These are phyloP conservation scores for Xylaria polymorpha DNA, from an alignment of 2,329 filamentous ascomycete species.

Conservation along the genomic window DNA sequence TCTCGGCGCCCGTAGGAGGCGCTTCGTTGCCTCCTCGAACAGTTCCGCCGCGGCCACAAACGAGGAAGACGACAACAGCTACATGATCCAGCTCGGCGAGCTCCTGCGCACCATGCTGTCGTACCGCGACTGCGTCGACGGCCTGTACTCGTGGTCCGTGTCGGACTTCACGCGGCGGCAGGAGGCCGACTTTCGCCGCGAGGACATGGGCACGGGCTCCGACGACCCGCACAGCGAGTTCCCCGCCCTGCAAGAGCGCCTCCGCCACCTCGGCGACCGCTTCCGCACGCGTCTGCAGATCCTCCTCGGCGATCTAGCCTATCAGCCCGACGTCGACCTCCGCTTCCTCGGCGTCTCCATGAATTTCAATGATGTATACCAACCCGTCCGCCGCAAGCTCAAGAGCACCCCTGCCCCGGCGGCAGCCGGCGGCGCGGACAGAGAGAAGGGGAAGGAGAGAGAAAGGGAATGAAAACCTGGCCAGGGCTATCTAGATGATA, in stretches of 20 bases:
- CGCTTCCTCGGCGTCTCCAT: conserved; percentile 95
- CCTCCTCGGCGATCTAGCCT: conserved; percentile 87
- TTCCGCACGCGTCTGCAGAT: conserved; percentile 83
- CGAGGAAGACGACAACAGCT: conserved; percentile 77
- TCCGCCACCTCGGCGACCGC: conserved; percentile 77
- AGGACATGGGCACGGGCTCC: conserved; percentile 37
- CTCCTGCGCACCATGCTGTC: conserved; percentile 92
- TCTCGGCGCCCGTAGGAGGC: conserved; percentile 74
- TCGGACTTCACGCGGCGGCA: conserved; percentile 94
- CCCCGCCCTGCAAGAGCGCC: conserved; percentile 77
- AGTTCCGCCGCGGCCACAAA: conserved; percentile 53
- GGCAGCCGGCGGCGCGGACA: conserved; percentile 23
- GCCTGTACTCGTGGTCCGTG: conserved; percentile 93
- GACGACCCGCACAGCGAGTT: conserved; percentile 71
- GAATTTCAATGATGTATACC: conserved; percentile 99
- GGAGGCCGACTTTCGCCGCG: conserved; percentile 73
- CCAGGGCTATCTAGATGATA: neutral
- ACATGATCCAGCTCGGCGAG: conserved; percentile 91
- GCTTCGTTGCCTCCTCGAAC: conserved; percentile 58
- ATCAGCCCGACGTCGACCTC: conserved; percentile 95
- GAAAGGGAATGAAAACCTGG: conserved; percentile 18
- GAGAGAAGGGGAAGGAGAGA: conserved; percentile 37
- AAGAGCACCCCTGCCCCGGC: conserved; percentile 49
- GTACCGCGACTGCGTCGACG: conserved; percentile 93
- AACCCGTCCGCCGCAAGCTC: conserved; percentile 75